Evolutionary conservation across 129 eudicot species (phyloP).

Genomic region (Tanacetum coccineum): DNA sequence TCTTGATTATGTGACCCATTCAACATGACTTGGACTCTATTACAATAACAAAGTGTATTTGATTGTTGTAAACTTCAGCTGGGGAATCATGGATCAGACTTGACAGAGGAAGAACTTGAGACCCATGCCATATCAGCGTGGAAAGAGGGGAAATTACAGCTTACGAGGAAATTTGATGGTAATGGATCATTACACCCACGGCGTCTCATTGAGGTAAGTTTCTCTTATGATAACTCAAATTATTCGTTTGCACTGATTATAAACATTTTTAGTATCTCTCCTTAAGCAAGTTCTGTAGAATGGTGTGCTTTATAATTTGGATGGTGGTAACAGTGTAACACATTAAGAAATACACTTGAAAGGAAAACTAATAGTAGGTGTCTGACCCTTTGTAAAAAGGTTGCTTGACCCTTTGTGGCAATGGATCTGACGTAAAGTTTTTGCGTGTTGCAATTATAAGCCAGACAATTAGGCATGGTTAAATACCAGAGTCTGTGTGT

Average conservation of each 20-base stretch:
- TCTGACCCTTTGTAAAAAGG: no score
- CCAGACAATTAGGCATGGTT: no score
- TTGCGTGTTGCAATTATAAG: no score
- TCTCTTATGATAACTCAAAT: conserved; percentile 8
- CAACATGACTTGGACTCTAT: conserved; percentile 9
- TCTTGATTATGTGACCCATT: conserved; percentile 5
- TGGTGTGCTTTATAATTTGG: conserved; percentile 14
- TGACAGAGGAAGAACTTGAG: conserved; percentile 88
- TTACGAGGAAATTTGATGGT: conserved; percentile 47
- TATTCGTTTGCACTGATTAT: background rate
- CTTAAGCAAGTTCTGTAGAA: background rate
- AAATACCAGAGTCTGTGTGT: no score
- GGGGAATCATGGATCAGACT: conserved; percentile 77
- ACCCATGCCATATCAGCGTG: conserved; percentile 80
- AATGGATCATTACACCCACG: conserved; percentile 38
- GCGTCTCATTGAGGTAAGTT: conserved; percentile 59
- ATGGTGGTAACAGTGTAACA: background rate
- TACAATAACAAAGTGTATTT: conserved; percentile 13
- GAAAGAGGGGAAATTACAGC: conserved; percentile 68
- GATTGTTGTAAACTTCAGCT: conserved; percentile 37
- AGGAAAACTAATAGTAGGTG: no score
- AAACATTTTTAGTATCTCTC: background rate
- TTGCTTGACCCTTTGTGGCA: no score
- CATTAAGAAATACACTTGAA: conserved; percentile 5
- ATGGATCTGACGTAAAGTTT: no score